Evolutionary conservation across 1,284 basidiomycete species (phyloP), one percentile per base, ranked within the genome.

Genomic region (Retiboletus flavoniger): DNA sequence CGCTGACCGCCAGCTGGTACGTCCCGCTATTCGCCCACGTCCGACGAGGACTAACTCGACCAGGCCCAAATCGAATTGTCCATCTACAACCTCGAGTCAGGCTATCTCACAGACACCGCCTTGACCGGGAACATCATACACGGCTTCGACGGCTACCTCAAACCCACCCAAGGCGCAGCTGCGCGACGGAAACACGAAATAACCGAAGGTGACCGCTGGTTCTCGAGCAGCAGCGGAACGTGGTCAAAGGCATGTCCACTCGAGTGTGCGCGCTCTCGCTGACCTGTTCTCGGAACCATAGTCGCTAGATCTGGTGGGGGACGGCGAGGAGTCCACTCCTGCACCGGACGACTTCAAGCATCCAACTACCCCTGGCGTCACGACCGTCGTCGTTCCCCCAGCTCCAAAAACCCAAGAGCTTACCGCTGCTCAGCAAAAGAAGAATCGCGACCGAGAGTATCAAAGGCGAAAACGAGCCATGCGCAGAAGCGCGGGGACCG

Each of bases 81-180:
- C 62, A 87, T 92, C 58, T 87, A 87, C 72, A 83, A 81, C 57
- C 76, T 89, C 28, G 89, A 92, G 67, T 81, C 80, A 11, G 72
- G 78, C 1, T 92, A 92, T 69, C 73, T 92, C 41, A 80, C 81
- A 9, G 90, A 92, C 51, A 91, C 89, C 1, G 80, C 83, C 1
- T 84, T 81, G 60, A 87, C 89, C 11, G 90, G 90, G 19, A 92
- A 92, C 62, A 89, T 92, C 55, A 85, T 92, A 41, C 85, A 87
- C 61, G 89, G 89, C 7, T 91, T 91, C 61, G 89, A 92, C 48
- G 83, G 84, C 39, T 92, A 91, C 64, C 79, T 91, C 56, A 92
- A 92, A 72, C 66, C 69, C 10, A 89, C 87, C 53, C 85, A 84
- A 57, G 79, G 70, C 7, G 70, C 79, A 6, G 76, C 79, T 7